These are phyloP conservation scores for Lepiota venenata DNA, from an alignment of 768 basidiomycete genomes.

Conservation along the genomic window DNA sequence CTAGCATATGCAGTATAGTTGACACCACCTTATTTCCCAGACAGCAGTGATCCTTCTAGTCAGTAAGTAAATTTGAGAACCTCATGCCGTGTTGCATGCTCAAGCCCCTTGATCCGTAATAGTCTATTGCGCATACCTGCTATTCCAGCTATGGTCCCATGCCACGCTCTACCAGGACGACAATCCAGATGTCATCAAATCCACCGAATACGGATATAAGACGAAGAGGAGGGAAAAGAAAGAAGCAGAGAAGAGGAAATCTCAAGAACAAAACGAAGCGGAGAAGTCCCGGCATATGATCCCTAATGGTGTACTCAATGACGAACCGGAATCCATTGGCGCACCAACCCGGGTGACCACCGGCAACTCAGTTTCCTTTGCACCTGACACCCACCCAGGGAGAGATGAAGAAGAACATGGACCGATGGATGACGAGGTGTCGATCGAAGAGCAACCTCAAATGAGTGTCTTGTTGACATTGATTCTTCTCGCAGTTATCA, in stretches of 20 bases:
- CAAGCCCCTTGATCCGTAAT: slow-evolving; percentile 15
- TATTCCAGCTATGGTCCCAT: slow-evolving; percentile 80
- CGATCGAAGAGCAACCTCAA: slow-evolving; percentile 39
- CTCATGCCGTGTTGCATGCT: slow-evolving; percentile 30
- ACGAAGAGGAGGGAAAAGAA: slow-evolving; percentile 21
- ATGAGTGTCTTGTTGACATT: slow-evolving; percentile 55
- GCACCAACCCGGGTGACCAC: no score
- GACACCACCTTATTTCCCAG: slow-evolving; percentile 26
- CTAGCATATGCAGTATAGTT: not conserved
- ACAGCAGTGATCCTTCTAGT: slow-evolving; percentile 75
- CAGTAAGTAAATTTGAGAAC: slow-evolving; percentile 39
- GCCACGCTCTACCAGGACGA: slow-evolving; percentile 61
- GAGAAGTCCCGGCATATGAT: not conserved
- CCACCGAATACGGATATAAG: slow-evolving; percentile 33
- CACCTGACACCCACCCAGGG: not conserved
- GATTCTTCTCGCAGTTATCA: slow-evolving; percentile 52
- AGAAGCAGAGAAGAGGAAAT: slow-evolving; percentile 10
- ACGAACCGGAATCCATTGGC: not conserved
- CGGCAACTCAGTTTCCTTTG: no score
- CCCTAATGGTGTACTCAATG: not conserved
- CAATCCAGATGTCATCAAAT: slow-evolving; percentile 29
- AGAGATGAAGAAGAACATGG: not conserved
- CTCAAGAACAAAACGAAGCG: slow-evolving; percentile 8
- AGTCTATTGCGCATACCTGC: slow-evolving; percentile 77
- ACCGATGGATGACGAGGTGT: slow-evolving; percentile 33